A percentile compares a stretch with the other conserved stretches of the same genome.
These are phyloP conservation scores for Mucor saturninus DNA, from an alignment of 371 early-diverging fungal species.

Conservation along the genomic window DNA sequence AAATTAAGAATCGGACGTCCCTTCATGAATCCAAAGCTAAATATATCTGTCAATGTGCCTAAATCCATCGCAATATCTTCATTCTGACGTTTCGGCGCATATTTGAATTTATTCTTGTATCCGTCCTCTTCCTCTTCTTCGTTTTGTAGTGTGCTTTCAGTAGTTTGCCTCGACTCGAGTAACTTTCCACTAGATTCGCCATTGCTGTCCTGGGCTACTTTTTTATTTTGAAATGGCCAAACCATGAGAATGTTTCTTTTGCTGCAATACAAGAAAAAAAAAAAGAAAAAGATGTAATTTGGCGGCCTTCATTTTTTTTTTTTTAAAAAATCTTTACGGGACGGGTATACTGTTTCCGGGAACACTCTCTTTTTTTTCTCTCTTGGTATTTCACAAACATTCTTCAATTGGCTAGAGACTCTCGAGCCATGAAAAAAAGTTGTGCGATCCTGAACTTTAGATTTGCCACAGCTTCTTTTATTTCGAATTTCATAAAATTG, in stretches of 20 bases:
- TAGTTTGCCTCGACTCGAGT: neutral
- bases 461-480: too few species aligned
- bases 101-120: slow-evolving; percentile 12
- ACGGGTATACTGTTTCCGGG: too few species aligned
- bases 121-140: slow-evolving; percentile 15
- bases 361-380: too few species aligned
- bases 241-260: slow-evolving; percentile 1
- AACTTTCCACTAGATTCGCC: slow-evolving; percentile 7
- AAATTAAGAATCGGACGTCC: slow-evolving; percentile 37
- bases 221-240: slow-evolving; percentile 15
- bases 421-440: neutral
- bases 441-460: too few species aligned
- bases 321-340: too few species aligned
- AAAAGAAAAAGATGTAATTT: slow-evolving; percentile 10
- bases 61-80: slow-evolving; percentile 38
- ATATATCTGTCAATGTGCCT: slow-evolving; percentile 28
- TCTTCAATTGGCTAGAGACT: too few species aligned
- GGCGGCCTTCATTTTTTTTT: too few species aligned
- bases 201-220: neutral
- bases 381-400: too few species aligned
- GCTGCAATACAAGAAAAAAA: neutral
- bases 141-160: neutral
- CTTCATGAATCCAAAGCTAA: slow-evolving; percentile 31
- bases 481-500: too few species aligned
- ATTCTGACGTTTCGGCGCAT: slow-evolving; percentile 18